Evolutionary conservation across 2,329 filamentous ascomycete genomes (phyloP).

Genomic region (Pseudogymnoascus sp.): DNA sequence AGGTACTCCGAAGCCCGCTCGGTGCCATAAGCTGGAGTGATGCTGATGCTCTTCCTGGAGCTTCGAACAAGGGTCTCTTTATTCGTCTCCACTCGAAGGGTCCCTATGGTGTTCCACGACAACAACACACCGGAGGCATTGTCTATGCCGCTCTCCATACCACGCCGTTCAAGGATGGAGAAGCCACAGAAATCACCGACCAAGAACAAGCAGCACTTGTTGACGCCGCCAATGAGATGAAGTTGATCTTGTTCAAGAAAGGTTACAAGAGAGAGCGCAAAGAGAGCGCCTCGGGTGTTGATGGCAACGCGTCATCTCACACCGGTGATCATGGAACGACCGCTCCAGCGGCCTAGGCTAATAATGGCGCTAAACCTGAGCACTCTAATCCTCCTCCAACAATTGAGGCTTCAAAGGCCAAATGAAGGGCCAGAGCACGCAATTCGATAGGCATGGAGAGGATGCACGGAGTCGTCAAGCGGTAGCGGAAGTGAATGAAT

Average conservation of each 20-base stretch:
- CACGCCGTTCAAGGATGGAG: background rate
- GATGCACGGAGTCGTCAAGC: background rate
- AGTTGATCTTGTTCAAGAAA: background rate
- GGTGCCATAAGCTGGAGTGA: background rate
- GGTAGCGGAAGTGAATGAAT: background rate
- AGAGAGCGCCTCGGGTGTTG: background rate
- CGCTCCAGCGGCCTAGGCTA: background rate
- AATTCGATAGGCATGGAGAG: background rate
- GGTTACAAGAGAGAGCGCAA: background rate
- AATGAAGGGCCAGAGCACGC: background rate
- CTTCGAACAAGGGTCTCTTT: background rate
- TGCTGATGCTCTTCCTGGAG: background rate
- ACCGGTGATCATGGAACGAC: background rate
- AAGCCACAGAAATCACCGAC: background rate
- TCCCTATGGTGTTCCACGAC: background rate
- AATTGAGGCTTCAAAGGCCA: background rate
- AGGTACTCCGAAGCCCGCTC: background rate
- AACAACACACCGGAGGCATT: background rate
- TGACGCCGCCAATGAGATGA: background rate
- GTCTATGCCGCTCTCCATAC: background rate
- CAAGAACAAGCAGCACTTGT: background rate
- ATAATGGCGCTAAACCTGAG: background rate
- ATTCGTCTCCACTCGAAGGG: background rate
- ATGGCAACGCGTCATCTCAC: background rate
- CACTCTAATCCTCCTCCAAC: background rate